phyloP scores from a whole-genome alignment of 176 grass and related monocot species.

The Phyllostachys edulis region DNA sequence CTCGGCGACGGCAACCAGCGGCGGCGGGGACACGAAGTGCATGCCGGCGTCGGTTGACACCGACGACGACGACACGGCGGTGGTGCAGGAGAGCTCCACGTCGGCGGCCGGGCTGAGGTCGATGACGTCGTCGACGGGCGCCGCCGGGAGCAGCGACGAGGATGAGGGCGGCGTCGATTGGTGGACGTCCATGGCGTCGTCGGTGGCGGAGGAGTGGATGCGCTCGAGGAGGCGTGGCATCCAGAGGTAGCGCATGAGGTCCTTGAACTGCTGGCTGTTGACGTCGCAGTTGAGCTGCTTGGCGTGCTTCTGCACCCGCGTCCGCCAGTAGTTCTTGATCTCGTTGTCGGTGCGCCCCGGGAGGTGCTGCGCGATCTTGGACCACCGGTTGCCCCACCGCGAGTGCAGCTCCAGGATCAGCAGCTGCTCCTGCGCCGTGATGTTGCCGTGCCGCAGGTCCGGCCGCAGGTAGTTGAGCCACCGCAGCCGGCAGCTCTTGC shows the following conservation, averaged over 20 bases:
- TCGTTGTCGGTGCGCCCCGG: conserved; percentile 93
- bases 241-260: conserved; percentile 85
- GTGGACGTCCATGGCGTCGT: background rate
- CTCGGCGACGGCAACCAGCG: background rate
- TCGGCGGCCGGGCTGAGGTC: background rate
- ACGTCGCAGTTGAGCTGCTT: conserved; percentile 88
- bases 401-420: conserved; percentile 90
- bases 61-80: conserved; percentile 47
- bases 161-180: background rate
- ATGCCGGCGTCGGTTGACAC: conserved; percentile 17
- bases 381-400: conserved; percentile 95
- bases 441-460: conserved; percentile 75
- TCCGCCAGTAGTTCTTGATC: conserved; percentile 99
- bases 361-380: conserved; percentile 90
- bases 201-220: conserved; percentile 21
- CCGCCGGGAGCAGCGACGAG: background rate
- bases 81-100: conserved; percentile 47
- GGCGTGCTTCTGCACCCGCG: conserved; percentile 87
- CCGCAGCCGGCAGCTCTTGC: conserved; percentile 87
- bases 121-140: conserved; percentile 7
- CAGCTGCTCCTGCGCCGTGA: conserved; percentile 87
- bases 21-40: conserved; percentile 21
- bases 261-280: conserved; percentile 84
- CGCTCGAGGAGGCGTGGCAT: conserved; percentile 87
- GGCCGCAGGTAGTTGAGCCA: conserved; percentile 98